Evolutionary conservation across 2,329 filamentous ascomycete genomes (phyloP), one percentile per base, ranked within the genome.

Genomic region (Fusarium subtropicale): DNA sequence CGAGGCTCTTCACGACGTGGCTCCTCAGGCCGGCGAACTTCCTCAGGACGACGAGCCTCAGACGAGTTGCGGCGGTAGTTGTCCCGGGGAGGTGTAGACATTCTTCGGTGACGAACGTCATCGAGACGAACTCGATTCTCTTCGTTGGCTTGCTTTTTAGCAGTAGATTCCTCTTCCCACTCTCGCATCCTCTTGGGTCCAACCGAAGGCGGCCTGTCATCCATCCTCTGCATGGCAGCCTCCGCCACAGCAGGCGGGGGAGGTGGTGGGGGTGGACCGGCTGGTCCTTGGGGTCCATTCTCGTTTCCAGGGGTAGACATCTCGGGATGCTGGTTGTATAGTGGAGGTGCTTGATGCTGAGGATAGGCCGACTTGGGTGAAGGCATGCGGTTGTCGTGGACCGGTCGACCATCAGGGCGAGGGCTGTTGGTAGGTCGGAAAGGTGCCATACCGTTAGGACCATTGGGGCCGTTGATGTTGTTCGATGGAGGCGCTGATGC

Each of bases 281-380:
- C 41, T 9, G 66, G 71, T 12, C 71, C 75, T 4, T 81, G 80
- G 56, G 82, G 82, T 11, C 74, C 77, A 56, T 75, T 77, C 68
- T 90, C 90, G 15, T 91, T 89, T 67, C 91, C 91, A 44, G 76
- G 76, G n/a, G 71, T 86, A 26, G 81, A 79, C 48, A 78, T 78
- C 24, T 94, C 92, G 46, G 88, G 88, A 71, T 93, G 92, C 69
- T 92, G 91, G 72, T 91, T 85, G 76, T 93, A 97, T 50, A 79
- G 74, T 13, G 80, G 76, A 18, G 78, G 78, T 11, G 84, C 81
- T 69, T 91, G 92, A 67, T 92, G 92, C 74, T 94, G 92, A 7
- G 91, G 90, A 75, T 96, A 97, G 10, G 89, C 90, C 39, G 93
- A 91, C 75, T 94, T 94, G 62, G 94, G 94, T n/a, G 95, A 97